These are phyloP conservation scores for Isabelozyma rhagii DNA, from an alignment of 805 yeast genomes.

Conservation along the genomic window DNA sequence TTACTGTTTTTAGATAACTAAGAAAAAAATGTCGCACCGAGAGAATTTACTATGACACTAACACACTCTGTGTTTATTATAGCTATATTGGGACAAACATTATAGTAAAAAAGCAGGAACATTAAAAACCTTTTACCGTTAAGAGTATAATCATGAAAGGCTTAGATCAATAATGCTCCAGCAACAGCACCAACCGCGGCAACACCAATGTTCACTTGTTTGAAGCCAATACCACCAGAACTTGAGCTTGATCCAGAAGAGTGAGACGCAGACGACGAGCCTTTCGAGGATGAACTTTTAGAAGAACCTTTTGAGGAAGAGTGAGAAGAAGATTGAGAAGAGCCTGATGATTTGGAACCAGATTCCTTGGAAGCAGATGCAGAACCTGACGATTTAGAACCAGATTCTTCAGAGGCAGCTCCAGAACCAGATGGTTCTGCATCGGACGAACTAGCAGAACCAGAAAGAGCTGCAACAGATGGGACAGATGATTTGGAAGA, in stretches of 20 bases:
- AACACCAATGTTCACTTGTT: slow-evolving; percentile 10
- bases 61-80: background rate
- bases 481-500: slow-evolving; percentile 4
- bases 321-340: background rate
- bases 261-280: slow-evolving; percentile 1
- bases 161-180: slow-evolving; percentile 23
- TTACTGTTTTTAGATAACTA: background rate
- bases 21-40: background rate
- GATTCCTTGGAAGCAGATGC: background rate
- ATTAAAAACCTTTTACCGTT: background rate
- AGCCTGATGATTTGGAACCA: background rate
- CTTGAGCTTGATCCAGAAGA: background rate
- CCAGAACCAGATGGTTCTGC: background rate
- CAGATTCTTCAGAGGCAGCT: background rate
- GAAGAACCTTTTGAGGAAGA: background rate
- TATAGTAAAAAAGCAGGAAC: background rate
- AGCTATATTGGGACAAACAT: background rate
- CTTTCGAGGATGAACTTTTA: background rate
- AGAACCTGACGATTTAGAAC: background rate
- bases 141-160: background rate
- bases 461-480: slow-evolving; percentile 1
- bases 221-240: slow-evolving; percentile 6
- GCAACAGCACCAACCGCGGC: slow-evolving; percentile 23
- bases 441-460: slow-evolving; percentile 7
- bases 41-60: too few relatives aligned